These are phyloP conservation scores for Hymenoscyphus infarciens DNA, from an alignment of 2,329 filamentous ascomycete species.

Conservation along the genomic window DNA sequence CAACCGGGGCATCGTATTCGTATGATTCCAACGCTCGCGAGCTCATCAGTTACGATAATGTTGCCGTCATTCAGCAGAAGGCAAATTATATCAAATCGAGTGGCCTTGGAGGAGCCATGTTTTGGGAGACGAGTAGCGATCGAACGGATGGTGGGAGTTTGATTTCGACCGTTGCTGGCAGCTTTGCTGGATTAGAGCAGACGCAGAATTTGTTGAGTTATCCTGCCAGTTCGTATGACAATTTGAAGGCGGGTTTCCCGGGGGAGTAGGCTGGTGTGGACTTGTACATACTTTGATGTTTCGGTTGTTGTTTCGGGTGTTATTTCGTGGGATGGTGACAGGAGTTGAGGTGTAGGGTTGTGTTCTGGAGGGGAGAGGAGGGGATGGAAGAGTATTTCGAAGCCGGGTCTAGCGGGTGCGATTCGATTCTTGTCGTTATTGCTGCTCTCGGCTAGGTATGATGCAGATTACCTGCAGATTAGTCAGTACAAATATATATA, in stretches of 20 bases:
- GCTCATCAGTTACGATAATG: constrained; percentile 71
- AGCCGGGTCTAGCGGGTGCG: not conserved
- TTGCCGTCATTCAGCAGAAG: constrained; percentile 58
- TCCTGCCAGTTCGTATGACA: constrained; percentile 52
- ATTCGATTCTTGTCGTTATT: not conserved
- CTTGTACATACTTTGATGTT: constrained; percentile 9
- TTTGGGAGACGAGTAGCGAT: constrained; percentile 78
- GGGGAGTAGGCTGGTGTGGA: constrained; percentile 16
- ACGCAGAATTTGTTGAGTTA: constrained; percentile 50
- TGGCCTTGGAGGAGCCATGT: constrained; percentile 74
- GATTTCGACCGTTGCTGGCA: constrained; percentile 46
- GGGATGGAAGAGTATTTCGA: not conserved
- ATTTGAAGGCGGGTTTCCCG: constrained; percentile 43
- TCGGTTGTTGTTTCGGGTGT: not conserved
- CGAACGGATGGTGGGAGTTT: constrained; percentile 56
- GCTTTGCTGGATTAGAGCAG: constrained; percentile 43
- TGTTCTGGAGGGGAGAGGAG: not conserved
- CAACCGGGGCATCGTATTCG: constrained; percentile 63
- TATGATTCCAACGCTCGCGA: constrained; percentile 59
- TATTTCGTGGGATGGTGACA: not conserved
- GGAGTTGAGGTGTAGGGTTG: not conserved
- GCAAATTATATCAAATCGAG: constrained; percentile 59
- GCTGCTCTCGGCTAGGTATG: not conserved
- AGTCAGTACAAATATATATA: constrained; percentile 3
- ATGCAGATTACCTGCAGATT: constrained; percentile 1